A percentile compares a stretch with the other conserved stretches of the same genome.
phyloP scores from a whole-genome alignment of 257 asterid species.

The Lycium barbarum region DNA sequence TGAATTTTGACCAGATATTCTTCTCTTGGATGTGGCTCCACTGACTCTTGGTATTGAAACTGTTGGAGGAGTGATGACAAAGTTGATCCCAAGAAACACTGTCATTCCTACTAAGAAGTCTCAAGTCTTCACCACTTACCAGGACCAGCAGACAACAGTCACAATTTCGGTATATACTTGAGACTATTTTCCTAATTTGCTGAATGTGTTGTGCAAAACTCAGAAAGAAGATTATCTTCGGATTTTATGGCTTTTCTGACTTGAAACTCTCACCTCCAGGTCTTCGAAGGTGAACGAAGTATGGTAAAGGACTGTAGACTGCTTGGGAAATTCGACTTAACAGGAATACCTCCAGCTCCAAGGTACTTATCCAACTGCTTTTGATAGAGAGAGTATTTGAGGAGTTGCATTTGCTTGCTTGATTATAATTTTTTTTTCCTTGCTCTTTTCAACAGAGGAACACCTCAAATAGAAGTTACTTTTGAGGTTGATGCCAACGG shows the following conservation, averaged over 20 bases:
- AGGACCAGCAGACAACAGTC: slow-evolving; percentile 86
- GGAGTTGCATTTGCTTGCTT: not conserved
- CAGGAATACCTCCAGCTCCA: slow-evolving; percentile 83
- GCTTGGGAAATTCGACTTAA: slow-evolving; percentile 81
- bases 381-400: not conserved
- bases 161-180: slow-evolving; percentile 59
- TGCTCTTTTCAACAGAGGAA: slow-evolving; percentile 56
- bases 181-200: not conserved
- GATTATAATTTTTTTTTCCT: not conserved
- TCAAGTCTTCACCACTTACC: slow-evolving; percentile 86
- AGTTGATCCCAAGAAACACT: slow-evolving; percentile 86
- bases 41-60: slow-evolving; percentile 89
- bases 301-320: slow-evolving; percentile 80
- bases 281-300: slow-evolving; percentile 88
- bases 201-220: not conserved
- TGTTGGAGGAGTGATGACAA: slow-evolving; percentile 96
- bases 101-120: slow-evolving; percentile 82
- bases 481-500: slow-evolving; percentile 87
- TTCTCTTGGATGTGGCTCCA: slow-evolving; percentile 90
- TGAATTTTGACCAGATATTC: slow-evolving; percentile 54
- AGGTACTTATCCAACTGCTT: slow-evolving; percentile 41
- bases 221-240: not conserved
- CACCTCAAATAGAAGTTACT: slow-evolving; percentile 89
- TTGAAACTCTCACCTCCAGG: slow-evolving; percentile 43
- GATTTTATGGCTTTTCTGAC: slow-evolving; percentile 2